Conservation (phyloP, 805 yeast genomes). For the Sugiyamaella boreocaroliniensis region DNA sequence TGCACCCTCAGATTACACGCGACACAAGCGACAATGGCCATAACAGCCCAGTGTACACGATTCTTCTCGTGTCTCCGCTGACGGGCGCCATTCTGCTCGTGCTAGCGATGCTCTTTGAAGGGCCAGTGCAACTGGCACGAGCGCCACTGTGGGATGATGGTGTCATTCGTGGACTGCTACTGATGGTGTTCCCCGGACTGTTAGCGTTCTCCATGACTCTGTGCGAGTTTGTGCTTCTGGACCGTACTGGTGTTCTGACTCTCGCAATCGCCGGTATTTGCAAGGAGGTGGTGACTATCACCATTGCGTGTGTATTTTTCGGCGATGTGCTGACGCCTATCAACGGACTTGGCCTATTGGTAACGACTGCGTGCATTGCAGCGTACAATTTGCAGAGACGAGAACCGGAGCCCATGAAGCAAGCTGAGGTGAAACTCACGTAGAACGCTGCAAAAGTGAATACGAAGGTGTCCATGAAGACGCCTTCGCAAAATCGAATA, state of each 20-base stretch:
- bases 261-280: constrained; percentile 87
- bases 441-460: no score
- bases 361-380: constrained; percentile 71
- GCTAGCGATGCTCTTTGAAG: constrained; percentile 66
- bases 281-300: constrained; percentile 81
- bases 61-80: constrained; percentile 75
- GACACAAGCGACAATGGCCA: constrained; percentile 5
- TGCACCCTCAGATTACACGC: constrained; percentile 25
- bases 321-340: constrained; percentile 62
- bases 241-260: constrained; percentile 77
- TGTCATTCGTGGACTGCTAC: constrained; percentile 43
- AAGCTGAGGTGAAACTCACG: no score
- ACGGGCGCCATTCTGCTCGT: constrained; percentile 61
- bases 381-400: constrained; percentile 58
- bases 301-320: constrained; percentile 55
- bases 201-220: constrained; percentile 86
- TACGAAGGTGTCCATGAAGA: no score
- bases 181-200: constrained; percentile 74
- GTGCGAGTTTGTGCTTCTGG: constrained; percentile 70
- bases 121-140: constrained; percentile 44
- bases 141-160: constrained; percentile 69
- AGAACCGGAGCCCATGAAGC: no score
- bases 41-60: constrained; percentile 70
- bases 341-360: constrained; percentile 64
- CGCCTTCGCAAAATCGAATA: no score